Evolutionary conservation across 2,329 filamentous ascomycete genomes (phyloP).

Genomic region (Penicillium sp.): DNA sequence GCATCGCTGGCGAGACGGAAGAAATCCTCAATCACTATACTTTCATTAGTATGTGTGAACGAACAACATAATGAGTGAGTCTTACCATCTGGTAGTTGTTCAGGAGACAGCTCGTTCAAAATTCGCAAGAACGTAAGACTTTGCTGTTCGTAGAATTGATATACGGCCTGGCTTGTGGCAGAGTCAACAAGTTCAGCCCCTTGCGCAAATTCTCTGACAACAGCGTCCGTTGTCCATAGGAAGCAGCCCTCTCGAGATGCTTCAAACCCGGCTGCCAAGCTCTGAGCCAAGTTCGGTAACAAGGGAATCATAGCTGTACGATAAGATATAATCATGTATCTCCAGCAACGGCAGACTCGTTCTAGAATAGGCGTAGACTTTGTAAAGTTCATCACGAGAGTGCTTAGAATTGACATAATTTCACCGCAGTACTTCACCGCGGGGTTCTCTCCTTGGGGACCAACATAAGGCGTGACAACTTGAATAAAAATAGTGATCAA

Average conservation of each 20-base stretch:
- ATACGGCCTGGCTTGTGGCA: slow-evolving; percentile 80
- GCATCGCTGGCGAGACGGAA: slow-evolving; percentile 91
- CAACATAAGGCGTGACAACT: slow-evolving; percentile 68
- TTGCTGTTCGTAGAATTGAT: slow-evolving; percentile 91
- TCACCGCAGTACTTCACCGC: slow-evolving; percentile 96
- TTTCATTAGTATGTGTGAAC: background rate
- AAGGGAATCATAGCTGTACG: slow-evolving; percentile 82
- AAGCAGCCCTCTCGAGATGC: slow-evolving; percentile 90
- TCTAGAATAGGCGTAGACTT: slow-evolving; percentile 85
- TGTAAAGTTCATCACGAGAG: slow-evolving; percentile 83
- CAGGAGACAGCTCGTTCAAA: slow-evolving; percentile 75
- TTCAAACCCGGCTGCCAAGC: slow-evolving; percentile 79
- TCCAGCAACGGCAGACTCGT: slow-evolving; percentile 90
- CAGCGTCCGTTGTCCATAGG: slow-evolving; percentile 95
- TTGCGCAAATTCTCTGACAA: slow-evolving; percentile 91
- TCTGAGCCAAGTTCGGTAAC: slow-evolving; percentile 79
- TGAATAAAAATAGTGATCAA: slow-evolving; percentile 89
- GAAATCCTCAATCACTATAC: slow-evolving; percentile 83
- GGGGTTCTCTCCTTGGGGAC: slow-evolving; percentile 71
- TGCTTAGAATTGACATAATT: slow-evolving; percentile 81
- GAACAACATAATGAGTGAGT: background rate
- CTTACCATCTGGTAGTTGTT: slow-evolving; percentile 68
- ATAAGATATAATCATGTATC: slow-evolving; percentile 95
- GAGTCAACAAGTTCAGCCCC: slow-evolving; percentile 80
- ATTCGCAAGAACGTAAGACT: slow-evolving; percentile 84